A percentile compares a stretch with the other conserved stretches of the same genome.
These are phyloP conservation scores for Oenanthe javanica DNA, from an alignment of 140 eudicot genomes.

Conservation along the genomic window DNA sequence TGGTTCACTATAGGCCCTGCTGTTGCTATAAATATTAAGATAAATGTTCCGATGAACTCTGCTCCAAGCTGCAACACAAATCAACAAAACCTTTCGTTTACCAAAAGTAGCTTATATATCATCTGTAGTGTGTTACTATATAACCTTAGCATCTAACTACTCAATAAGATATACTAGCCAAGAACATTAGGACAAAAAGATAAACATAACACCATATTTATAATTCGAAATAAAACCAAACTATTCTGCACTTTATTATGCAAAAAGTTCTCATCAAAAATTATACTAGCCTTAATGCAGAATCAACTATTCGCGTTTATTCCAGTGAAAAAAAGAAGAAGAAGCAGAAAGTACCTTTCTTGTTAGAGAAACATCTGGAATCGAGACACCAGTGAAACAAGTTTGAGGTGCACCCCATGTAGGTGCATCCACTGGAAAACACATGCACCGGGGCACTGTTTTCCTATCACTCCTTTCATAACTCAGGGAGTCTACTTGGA, in stretches of 20 bases:
- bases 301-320: no score
- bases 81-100: no score
- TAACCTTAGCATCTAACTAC: not conserved
- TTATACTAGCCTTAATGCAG: no score
- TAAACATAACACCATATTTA: no score
- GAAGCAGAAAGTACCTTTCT: slow-evolving; percentile 44
- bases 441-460: slow-evolving; percentile 74
- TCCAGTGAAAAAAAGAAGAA: no score
- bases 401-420: slow-evolving; percentile 57
- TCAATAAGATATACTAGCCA: no score
- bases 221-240: not conserved
- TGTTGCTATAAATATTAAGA: slow-evolving; percentile 66
- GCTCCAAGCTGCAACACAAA: slow-evolving; percentile 53
- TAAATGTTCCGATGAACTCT: slow-evolving; percentile 84
- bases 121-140: not conserved
- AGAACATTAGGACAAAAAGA: no score
- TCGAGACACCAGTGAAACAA: slow-evolving; percentile 56
- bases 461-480: slow-evolving; percentile 65
- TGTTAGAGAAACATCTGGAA: slow-evolving; percentile 64
- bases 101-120: not conserved
- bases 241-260: not conserved
- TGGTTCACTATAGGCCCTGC: slow-evolving; percentile 80
- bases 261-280: no score
- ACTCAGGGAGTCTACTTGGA: slow-evolving; percentile 59
- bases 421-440: slow-evolving; percentile 60